Conservation (phyloP, 305 asterid species). For the Salvia sclarea region DNA sequence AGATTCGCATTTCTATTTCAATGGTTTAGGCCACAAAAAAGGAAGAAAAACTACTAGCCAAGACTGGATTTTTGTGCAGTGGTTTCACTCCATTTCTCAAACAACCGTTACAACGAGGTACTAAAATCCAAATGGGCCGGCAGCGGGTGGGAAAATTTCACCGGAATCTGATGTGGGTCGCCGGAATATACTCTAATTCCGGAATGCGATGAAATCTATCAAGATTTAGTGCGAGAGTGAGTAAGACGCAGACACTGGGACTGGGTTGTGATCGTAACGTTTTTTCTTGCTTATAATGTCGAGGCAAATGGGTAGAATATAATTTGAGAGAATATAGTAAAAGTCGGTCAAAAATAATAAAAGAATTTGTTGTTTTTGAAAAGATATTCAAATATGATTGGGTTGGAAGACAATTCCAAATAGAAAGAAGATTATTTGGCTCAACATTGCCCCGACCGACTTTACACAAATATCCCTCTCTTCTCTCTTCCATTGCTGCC, state of each 20-base stretch:
- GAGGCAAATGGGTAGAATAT: conserved; percentile 5
- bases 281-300: not conserved
- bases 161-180: conserved; percentile 43
- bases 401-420: conserved; percentile 9
- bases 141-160: not conserved
- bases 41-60: not conserved
- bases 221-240: not conserved
- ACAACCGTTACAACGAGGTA: not conserved
- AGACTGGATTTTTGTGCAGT: conserved; percentile 25
- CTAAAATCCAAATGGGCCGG: conserved; percentile 28
- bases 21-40: no score
- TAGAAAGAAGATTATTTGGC: conserved; percentile 17
- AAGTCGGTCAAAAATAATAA: conserved; percentile 8
- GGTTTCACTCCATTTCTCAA: conserved; percentile 21
- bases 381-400: not conserved
- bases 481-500: not conserved
- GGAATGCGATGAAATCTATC: conserved; percentile 8
- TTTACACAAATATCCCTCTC: conserved; percentile 2
- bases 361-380: not conserved
- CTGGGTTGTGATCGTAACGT: conserved; percentile 10
- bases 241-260: conserved; percentile 3
- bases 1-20: conserved; percentile 36
- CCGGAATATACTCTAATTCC: conserved; percentile 22
- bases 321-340: not conserved
- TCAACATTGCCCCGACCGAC: not conserved